phyloP scores from a whole-genome alignment of 371 early-diverging fungal genomes.

The Fennellomyces sp. region DNA sequence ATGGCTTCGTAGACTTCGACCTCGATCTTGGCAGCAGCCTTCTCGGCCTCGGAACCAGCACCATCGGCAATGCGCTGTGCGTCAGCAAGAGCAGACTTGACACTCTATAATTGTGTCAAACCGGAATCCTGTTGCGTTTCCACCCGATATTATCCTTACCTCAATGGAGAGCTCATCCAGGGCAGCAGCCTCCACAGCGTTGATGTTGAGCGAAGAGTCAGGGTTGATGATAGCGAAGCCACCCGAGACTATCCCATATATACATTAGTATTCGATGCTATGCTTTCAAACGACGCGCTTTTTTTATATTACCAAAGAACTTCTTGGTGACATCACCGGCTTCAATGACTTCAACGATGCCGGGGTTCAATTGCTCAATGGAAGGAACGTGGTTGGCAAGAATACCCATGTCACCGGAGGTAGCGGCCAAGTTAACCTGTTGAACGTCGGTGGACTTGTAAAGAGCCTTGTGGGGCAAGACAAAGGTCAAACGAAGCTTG shows the following conservation, averaged over 20 bases:
- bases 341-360: slow-evolving; percentile 86
- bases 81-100: slow-evolving; percentile 80
- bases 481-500: slow-evolving; percentile 89
- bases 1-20: slow-evolving; percentile 91
- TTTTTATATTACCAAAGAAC: slow-evolving; percentile 80
- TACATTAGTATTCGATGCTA: not conserved
- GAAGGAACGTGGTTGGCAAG: slow-evolving; percentile 97
- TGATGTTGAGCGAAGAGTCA: slow-evolving; percentile 95
- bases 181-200: slow-evolving; percentile 94
- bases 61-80: slow-evolving; percentile 72
- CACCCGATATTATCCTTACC: too few relatives aligned
- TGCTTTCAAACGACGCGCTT: not conserved
- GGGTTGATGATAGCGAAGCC: slow-evolving; percentile 98
- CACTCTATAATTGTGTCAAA: too few relatives aligned
- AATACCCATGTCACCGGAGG: slow-evolving; percentile 98
- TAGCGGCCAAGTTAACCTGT: slow-evolving; percentile 94
- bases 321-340: slow-evolving; percentile 80
- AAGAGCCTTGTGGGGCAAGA: slow-evolving; percentile 88
- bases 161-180: slow-evolving; percentile 86
- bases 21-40: slow-evolving; percentile 87
- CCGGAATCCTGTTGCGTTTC: too few relatives aligned
- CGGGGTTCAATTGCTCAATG: slow-evolving; percentile 95
- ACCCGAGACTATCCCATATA: slow-evolving; percentile 92
- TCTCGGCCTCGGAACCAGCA: slow-evolving; percentile 75
- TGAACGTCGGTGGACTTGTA: slow-evolving; percentile 80